Base-by-base conservation (phyloP, 345 rosid genomes). In the Noccaea caerulescens region DNA sequence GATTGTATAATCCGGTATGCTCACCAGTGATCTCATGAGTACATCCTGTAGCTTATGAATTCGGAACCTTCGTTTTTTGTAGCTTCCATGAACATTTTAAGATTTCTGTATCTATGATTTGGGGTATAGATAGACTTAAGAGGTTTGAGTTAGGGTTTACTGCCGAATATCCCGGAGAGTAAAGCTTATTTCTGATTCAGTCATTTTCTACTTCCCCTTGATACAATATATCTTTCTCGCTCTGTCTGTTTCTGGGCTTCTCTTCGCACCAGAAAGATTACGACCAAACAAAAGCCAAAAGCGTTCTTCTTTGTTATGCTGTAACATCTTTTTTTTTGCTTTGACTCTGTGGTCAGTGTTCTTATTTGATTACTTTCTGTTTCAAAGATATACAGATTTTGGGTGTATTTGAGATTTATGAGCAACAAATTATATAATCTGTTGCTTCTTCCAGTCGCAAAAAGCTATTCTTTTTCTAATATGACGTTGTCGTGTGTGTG, bases 111-210 rank as follows among this genome's bases (percentile, higher is more conserved):
- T 62, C 63, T 62, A 8, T 51, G 38, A 33, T 20, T n/a, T 8
- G 43, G 27, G 23, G 11, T 12, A 0, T 45, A 32, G 30, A 1
- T 3, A 30, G 42, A 44, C 8, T 18, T 25, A 42, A 27, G 30
- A 27, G 30, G 30, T 3, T 33, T 18, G 46, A 4, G 23, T 32
- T 53, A 7, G 30, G 30, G 30, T 27, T 27, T 27, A 27, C 30
- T 27, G 66, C 77, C 66, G 72, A 65, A 65, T 65, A 44, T 47
- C 56, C 77, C 71, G 50, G 77, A 65, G 57, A 46, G 16, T 38
- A 14, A 13, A 27, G 72, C 72, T 65, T 65, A 58, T 57, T 65
- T 73, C 72, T 65, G 72, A 65, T 73, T 73, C 77, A 64, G 1
- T 64, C 64, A 44, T 72, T 71, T 63, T 33, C 8, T 36, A 58